Evolutionary conservation across 2,329 filamentous ascomycete genomes (phyloP).

Genomic region (Claviceps arundinis): DNA sequence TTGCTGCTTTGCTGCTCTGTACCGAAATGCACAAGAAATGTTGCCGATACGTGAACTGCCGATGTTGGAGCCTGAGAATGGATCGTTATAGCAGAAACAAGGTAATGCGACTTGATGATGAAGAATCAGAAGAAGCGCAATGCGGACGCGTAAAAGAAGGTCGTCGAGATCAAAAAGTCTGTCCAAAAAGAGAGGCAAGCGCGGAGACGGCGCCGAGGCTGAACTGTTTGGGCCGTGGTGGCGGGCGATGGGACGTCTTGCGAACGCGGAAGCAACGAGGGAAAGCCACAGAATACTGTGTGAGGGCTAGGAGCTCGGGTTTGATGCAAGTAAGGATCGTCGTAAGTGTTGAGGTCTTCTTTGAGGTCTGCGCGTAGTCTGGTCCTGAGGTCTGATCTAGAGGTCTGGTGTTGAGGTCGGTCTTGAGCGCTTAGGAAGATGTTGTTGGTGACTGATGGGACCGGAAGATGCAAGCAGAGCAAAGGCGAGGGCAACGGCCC

Average conservation of each 20-base stretch:
- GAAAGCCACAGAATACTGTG: not conserved
- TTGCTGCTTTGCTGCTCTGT: not conserved
- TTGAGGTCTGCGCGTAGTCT: no score
- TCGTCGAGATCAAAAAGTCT: not conserved
- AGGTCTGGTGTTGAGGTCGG: not conserved
- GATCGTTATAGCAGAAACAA: not conserved
- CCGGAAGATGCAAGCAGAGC: not conserved
- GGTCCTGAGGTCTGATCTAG: no score
- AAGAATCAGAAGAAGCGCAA: not conserved
- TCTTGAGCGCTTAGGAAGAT: not conserved
- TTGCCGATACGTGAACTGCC: not conserved
- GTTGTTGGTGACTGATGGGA: not conserved
- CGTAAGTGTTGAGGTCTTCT: not conserved
- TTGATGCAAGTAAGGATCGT: not conserved
- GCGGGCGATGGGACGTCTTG: not conserved
- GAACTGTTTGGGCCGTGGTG: not conserved
- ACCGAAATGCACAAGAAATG: not conserved
- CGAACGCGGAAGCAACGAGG: not conserved
- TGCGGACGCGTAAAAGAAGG: constrained; percentile 2
- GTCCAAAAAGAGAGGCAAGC: constrained; percentile 2
- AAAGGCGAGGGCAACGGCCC: constrained; percentile 1
- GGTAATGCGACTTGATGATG: not conserved
- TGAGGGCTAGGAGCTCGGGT: not conserved
- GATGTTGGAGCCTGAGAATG: not conserved
- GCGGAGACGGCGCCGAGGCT: not conserved